phyloP scores from a whole-genome alignment of 306 rosid genomes.

The Medicago truncatula region DNA sequence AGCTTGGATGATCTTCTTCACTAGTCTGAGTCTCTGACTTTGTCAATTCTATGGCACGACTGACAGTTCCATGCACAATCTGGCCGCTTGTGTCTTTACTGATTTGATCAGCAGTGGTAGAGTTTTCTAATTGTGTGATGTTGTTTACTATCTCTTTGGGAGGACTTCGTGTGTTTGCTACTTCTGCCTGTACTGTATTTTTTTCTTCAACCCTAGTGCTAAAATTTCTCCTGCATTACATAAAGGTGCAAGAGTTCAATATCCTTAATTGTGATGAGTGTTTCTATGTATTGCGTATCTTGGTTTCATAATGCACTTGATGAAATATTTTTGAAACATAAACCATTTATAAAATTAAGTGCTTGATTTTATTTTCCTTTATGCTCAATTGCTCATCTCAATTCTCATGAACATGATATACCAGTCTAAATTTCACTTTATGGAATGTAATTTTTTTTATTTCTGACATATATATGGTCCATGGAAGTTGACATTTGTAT shows the following conservation, averaged over 20 bases:
- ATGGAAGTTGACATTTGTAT: background rate
- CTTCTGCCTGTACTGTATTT: constrained; percentile 38
- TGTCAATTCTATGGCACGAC: constrained; percentile 23
- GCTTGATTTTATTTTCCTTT: background rate
- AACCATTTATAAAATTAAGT: constrained; percentile 21
- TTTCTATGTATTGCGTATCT: background rate
- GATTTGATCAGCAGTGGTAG: constrained; percentile 35
- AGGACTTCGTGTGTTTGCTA: constrained; percentile 37
- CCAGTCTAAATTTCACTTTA: too few relatives aligned
- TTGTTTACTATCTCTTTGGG: constrained; percentile 29
- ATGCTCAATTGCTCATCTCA: too few relatives aligned
- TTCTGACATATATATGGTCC: too few relatives aligned
- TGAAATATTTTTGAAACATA: constrained; percentile 10
- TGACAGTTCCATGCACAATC: constrained; percentile 11
- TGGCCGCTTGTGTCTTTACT: constrained; percentile 25
- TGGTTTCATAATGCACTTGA: background rate
- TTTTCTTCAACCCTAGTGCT: constrained; percentile 39
- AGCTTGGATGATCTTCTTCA: constrained; percentile 40
- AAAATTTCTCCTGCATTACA: constrained; percentile 71
- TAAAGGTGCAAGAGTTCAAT: background rate
- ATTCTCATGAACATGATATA: too few relatives aligned
- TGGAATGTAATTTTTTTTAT: too few relatives aligned
- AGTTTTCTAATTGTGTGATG: constrained; percentile 20
- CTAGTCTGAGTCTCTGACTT: constrained; percentile 16
- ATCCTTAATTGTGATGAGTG: background rate